A percentile compares a stretch with the other conserved stretches of the same genome.
Conservation (phyloP, 1,139 yeast species). For the Magnusiomyces clavatus region DNA sequence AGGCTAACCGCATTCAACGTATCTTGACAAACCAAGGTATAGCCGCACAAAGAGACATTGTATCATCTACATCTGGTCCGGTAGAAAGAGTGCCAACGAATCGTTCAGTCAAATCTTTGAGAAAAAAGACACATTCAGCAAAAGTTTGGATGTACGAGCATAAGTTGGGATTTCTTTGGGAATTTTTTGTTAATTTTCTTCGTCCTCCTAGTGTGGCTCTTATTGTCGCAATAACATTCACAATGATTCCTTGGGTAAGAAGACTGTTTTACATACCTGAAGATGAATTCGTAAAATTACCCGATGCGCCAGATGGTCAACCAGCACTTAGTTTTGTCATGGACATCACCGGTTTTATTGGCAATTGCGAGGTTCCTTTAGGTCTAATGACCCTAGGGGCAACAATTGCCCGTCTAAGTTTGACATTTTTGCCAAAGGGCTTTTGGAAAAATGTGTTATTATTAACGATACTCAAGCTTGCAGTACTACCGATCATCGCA, state of each 20-base stretch:
- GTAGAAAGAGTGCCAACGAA: not conserved
- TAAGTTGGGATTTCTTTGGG: constrained; percentile 25
- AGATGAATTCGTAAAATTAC: constrained; percentile 34
- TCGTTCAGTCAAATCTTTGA: not conserved
- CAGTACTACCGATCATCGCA: constrained; percentile 55
- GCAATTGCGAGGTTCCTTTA: constrained; percentile 81
- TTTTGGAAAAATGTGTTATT: constrained; percentile 57
- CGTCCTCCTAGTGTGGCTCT: constrained; percentile 70
- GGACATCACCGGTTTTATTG: constrained; percentile 71
- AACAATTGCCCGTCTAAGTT: constrained; percentile 65
- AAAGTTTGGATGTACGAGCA: constrained; percentile 8
- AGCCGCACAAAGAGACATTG: not conserved
- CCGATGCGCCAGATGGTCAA: constrained; percentile 69
- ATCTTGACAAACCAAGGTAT: not conserved
- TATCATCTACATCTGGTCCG: not conserved
- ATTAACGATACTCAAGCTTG: constrained; percentile 41
- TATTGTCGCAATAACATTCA: constrained; percentile 50
- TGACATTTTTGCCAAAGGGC: constrained; percentile 54
- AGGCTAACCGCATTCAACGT: constrained; percentile 2
- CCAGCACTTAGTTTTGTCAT: constrained; percentile 81
- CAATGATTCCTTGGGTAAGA: constrained; percentile 83
- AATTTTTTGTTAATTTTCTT: constrained; percentile 47
- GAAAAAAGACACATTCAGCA: not conserved
- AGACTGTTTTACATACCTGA: constrained; percentile 54
- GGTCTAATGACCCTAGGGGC: constrained; percentile 80